Conservation (phyloP, 2,329 filamentous ascomycete genomes). For the Chaetomiaceae sp. region DNA sequence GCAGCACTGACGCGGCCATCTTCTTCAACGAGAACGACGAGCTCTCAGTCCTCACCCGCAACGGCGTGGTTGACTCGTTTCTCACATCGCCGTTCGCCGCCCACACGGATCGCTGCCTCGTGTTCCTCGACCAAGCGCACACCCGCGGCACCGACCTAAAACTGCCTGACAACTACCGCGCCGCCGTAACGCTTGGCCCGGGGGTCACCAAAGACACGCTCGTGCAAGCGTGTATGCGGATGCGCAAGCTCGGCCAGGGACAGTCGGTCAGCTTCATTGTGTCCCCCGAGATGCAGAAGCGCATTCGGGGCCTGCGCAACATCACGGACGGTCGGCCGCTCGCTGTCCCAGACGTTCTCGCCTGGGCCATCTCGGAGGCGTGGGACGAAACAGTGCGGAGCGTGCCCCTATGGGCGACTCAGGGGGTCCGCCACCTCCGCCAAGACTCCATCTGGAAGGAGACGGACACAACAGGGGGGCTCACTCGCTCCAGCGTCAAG, state of each 20-base stretch:
- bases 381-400: not conserved
- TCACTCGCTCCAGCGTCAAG: not conserved
- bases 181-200: constrained; percentile 63
- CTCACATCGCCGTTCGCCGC: constrained; percentile 54
- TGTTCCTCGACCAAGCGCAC: constrained; percentile 59
- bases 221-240: constrained; percentile 69
- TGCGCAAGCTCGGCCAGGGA: constrained; percentile 62
- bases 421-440: not conserved
- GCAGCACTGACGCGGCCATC: constrained; percentile 44
- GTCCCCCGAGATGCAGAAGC: constrained; percentile 51
- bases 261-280: constrained; percentile 62
- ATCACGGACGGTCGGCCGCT: constrained; percentile 28
- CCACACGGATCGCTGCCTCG: constrained; percentile 54
- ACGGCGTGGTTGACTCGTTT: constrained; percentile 44
- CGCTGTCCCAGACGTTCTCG: constrained; percentile 50
- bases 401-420: not conserved
- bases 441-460: not conserved
- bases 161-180: constrained; percentile 51
- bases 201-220: constrained; percentile 63
- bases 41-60: constrained; percentile 39
- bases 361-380: not conserved
- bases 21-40: constrained; percentile 49
- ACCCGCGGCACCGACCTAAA: constrained; percentile 58
- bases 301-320: constrained; percentile 41
- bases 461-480: not conserved